Base-by-base conservation (phyloP, 148 eudicot species). In the Silene latifolia region DNA sequence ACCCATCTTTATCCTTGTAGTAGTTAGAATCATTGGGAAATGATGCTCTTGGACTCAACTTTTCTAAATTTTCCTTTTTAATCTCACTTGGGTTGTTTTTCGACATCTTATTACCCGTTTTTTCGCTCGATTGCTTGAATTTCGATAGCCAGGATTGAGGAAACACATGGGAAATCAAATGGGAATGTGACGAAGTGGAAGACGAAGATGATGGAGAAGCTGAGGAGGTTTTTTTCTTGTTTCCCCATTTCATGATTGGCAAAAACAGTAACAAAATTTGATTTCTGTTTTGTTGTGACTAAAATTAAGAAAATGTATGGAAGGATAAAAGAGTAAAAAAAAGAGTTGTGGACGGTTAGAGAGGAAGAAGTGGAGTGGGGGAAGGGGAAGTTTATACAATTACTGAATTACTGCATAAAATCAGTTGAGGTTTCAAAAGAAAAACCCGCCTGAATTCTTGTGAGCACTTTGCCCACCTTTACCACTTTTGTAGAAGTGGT, bases 381-480 rank as follows among this genome's bases (percentile, higher is more conserved):
- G n/a, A n/a, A 69, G 14, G 32, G 75, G 15, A 42, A 23, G n/a
- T 74, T 7, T 59, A 19, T 46, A 46, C 51, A 46, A 1, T 46
- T 46, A 46, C 29, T 27, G 29, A 1, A 27, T 27, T 27, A 27
- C 29, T n/a, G n/a, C n/a, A n/a, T n/a, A n/a, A 27, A 27, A 1
- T 27, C 29, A 27, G 29, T 27, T 27, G n/a, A n/a, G 29, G 29
- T 75, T 91, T 85, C 74, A 84, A 91, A 89, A 85, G 85, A 86
- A 87, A 89, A 81, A 77, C 90, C 90, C 92, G 90, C 92, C 93
- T 47, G 69, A 89, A 76, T 80, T 88, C 86, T 76, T 88, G 93
- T 89, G 91, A 91, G 83, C 88, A 89, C 88, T 85, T 78, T 68
- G 63, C 66, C 83, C 82, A 78, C 86, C 80, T 85, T 79, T 76